Evolutionary conservation across 106 monocot genomes (phyloP).

Genomic region (Acanthochlamys bracteata): DNA sequence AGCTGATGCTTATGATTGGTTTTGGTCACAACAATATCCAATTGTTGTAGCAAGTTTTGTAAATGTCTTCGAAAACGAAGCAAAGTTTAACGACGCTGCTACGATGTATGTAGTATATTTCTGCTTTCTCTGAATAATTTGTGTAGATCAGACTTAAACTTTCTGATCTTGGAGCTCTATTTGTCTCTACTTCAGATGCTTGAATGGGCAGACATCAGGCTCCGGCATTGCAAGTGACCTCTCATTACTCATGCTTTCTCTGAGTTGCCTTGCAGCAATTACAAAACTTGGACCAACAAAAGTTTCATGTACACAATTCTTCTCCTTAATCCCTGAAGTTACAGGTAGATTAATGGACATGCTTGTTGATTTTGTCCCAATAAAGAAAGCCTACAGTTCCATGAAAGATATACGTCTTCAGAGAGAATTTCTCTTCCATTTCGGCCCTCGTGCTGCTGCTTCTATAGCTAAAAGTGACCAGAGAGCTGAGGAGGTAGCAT

Average conservation of each 20-base stretch:
- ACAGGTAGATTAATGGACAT: conserved; percentile 86
- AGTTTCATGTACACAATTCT: conserved; percentile 76
- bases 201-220: conserved; percentile 36
- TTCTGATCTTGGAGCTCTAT: background rate
- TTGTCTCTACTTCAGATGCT: conserved; percentile 38
- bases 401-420: conserved; percentile 74
- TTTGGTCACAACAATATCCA: conserved; percentile 71
- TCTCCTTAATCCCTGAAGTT: conserved; percentile 65
- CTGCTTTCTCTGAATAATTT: background rate
- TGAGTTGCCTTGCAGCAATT: conserved; percentile 79
- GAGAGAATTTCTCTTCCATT: conserved; percentile 87
- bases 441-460: conserved; percentile 79
- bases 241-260: conserved; percentile 72
- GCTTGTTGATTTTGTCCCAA: conserved; percentile 82
- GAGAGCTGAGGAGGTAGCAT: conserved; percentile 65
- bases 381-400: conserved; percentile 60
- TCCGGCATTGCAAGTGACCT: conserved; percentile 37
- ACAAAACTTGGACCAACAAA: conserved; percentile 78
- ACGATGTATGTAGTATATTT: conserved; percentile 31
- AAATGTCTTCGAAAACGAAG: conserved; percentile 66
- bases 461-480: conserved; percentile 36
- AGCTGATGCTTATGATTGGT: conserved; percentile 67
- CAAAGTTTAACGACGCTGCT: conserved; percentile 46
- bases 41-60: conserved; percentile 69
- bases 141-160: background rate